Base-by-base conservation (phyloP, 2,329 filamentous ascomycete genomes). In the Chalaropsis thielavioides region DNA sequence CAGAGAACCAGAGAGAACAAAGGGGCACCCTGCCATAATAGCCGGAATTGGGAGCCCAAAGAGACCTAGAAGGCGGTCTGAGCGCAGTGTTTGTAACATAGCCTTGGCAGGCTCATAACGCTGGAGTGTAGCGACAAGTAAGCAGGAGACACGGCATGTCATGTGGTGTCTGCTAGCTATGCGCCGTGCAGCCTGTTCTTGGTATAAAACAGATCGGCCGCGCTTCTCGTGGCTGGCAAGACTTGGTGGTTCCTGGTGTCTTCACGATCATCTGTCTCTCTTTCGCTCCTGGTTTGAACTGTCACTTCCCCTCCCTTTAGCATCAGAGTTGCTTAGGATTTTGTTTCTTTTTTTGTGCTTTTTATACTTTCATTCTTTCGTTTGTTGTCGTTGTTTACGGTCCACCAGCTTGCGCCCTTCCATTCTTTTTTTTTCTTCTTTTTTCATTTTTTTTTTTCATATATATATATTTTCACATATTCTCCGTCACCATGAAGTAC, bases 401-500 rank as follows among this genome's bases (percentile, higher is more conserved):
- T 38, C 54, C 8, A 19, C 54, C 10, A 0, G 17, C 31, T 58
- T 38, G 54, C n/a, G 5, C 43, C 43, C 15, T 15, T 62, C 2
- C 35, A 22, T 65, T 44, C 13, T 56, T 41, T 22, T 61, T 31
- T n/a, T 51, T 43, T 27, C n/a, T 61, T 31, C 11, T 51, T 43
- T 27, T 15, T 62, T 4, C 35, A 22, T 65, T 44, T 7, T 56
- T 41, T 22, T 61, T 31, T n/a, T 51, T 43, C n/a, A 61, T 67
- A 38, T 15, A 58, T 5, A 17, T 17, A 22, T 17, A 35, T 35
- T 40, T 27, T 10, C 35, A 38, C 35, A 51, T 62, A 61, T 22
- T 22, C 49, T 17, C 40, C 3, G 22, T 17, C 63, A 62, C 13
- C 22, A 67, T 67, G 66, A 67, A 64, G 58, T 61, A 64, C 46